phyloP scores from a whole-genome alignment of 768 basidiomycete species.

The Termitomyces sp. region DNA sequence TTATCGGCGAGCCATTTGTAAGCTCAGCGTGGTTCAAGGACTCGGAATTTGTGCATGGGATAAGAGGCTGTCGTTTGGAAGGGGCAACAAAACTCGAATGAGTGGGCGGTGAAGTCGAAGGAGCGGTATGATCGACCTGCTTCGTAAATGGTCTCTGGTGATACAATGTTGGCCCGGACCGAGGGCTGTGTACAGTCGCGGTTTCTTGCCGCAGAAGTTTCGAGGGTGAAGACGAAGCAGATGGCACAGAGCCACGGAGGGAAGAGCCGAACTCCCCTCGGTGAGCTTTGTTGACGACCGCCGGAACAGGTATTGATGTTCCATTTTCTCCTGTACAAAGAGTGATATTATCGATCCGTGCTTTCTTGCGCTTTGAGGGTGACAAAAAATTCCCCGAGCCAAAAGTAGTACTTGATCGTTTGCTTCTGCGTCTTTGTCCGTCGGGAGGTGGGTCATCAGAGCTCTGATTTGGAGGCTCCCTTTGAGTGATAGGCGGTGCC shows the following conservation, averaged over 20 bases:
- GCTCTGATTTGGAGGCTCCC: conserved; percentile 2
- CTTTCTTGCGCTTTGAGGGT: conserved; percentile 9
- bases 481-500: conserved; percentile 1
- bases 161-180: background rate
- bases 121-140: background rate
- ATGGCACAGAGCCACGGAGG: background rate
- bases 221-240: background rate
- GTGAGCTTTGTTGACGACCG: background rate
- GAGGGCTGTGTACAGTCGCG: conserved; percentile 1
- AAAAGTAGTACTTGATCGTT: conserved; percentile 15
- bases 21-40: background rate
- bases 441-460: conserved; percentile 1
- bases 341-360: background rate
- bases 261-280: background rate
- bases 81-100: background rate
- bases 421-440: conserved; percentile 4
- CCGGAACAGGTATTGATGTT: background rate
- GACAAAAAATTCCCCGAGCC: conserved; percentile 7
- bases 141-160: background rate
- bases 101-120: background rate
- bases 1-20: background rate
- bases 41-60: background rate
- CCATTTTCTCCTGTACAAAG: background rate
- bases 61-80: background rate
- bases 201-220: background rate